Evolutionary conservation across 2,329 filamentous ascomycete species (phyloP), one percentile per base, ranked within the genome.

Genomic region (Colletotrichum sp.): DNA sequence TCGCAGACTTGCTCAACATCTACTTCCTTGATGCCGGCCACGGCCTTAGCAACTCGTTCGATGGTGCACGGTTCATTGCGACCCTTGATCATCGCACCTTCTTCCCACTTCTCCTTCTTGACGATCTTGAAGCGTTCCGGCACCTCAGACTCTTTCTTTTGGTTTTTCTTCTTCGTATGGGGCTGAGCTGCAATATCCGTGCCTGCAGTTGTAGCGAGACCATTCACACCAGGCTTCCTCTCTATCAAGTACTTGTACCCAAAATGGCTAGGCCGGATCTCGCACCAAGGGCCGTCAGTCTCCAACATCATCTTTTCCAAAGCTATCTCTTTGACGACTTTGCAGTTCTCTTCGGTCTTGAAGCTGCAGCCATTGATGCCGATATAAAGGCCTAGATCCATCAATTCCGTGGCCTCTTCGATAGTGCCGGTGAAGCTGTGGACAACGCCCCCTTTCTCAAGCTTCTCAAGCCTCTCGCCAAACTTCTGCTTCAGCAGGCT

Each of bases 261-360:
- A 34, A 96, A 95, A 84, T 99, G 96, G 34, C 91, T 95, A 1
- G 95, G 93, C 29, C 97, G 89, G 73, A 99, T 96, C 83, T 99
- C 97, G 81, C 97, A 99, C 94, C 97, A 99, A 5, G 97, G 97
- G 4, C 97, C 97, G 81, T 99, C 97, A 0, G 97, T 99, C 87
- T 99, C 97, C 62, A 99, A 91, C 89, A 98, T 97, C 68, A 99
- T 83, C 61, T 93, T 86, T 70, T 96, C 92, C 13, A 99, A 86
- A 13, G 92, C 93, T 51, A 98, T 91, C 74, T 93, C 90, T 76
- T 89, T 91, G 13, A 98, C 95, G 4, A 98, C 96, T 16, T 90
- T 92, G 54, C 98, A 90, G 79, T 98, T 99, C 81, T 98, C 95
- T 13, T 90, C 92, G 8, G 95, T 98, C 88, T 98, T 99, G 87